These are phyloP conservation scores for Quaeritorhiza haematococci DNA, from an alignment of 371 early-diverging fungal species.

Conservation along the genomic window DNA sequence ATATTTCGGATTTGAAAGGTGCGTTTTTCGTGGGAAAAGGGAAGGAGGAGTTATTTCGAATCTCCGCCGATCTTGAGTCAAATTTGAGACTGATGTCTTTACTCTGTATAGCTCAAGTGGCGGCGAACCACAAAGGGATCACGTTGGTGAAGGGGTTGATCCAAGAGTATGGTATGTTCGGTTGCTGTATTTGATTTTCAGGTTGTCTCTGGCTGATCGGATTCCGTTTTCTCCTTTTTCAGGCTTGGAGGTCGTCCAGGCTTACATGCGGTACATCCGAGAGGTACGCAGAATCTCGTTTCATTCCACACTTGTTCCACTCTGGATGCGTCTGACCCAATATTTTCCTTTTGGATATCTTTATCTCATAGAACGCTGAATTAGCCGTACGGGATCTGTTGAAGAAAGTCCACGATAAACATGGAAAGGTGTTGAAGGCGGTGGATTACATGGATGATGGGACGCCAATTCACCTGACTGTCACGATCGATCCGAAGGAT, in stretches of 20 bases:
- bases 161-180: constrained; percentile 59
- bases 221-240: not conserved
- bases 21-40: not conserved
- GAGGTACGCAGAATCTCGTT: constrained; percentile 4
- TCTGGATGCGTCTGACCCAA: not conserved
- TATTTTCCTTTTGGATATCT: too few species aligned
- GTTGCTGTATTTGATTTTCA: not conserved
- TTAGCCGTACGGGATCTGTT: constrained; percentile 75
- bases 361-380: constrained; percentile 81
- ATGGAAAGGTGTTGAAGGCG: constrained; percentile 50
- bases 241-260: constrained; percentile 76
- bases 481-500: constrained; percentile 60
- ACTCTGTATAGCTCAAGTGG: constrained; percentile 55
- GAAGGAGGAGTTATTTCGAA: not conserved
- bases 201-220: not conserved
- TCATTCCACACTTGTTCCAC: constrained; percentile 43
- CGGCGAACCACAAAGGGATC: constrained; percentile 94
- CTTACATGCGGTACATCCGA: constrained; percentile 74
- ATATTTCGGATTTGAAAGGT: constrained; percentile 87
- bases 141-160: constrained; percentile 74
- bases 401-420: constrained; percentile 37
- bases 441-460: constrained; percentile 94
- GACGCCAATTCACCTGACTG: constrained; percentile 66
- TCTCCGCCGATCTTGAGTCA: not conserved
- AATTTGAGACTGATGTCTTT: not conserved